Percentiles rank a stretch among this genome's conserved stretches.
Conservation (phyloP, 208 protist genomes). For the Acanthamoeba lenticulata region DNA sequence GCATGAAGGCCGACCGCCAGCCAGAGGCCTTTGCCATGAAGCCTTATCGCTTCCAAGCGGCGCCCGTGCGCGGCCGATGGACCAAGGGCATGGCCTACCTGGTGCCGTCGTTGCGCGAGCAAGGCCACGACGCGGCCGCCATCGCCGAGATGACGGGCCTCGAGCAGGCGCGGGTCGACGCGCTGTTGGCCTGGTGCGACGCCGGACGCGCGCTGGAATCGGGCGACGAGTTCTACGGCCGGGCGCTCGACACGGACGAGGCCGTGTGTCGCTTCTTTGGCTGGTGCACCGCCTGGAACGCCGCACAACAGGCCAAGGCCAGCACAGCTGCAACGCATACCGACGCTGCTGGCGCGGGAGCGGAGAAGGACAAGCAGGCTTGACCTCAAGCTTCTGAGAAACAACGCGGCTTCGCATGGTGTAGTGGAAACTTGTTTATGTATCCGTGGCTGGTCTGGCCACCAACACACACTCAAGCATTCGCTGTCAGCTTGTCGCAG, state of each 20-base stretch:
- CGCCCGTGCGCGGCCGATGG: neutral
- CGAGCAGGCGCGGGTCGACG: neutral
- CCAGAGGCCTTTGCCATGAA: neutral
- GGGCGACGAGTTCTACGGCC: neutral
- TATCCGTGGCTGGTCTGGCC: too few relatives aligned
- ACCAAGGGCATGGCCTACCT: slow-evolving; percentile 24
- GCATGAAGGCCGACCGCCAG: neutral
- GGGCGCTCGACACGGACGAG: neutral
- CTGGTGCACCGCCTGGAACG: neutral
- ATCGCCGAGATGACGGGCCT: slow-evolving; percentile 23
- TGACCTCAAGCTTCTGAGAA: too few relatives aligned
- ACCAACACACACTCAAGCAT: too few relatives aligned
- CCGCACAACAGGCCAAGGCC: too few relatives aligned
- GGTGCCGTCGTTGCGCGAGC: neutral
- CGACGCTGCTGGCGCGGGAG: too few relatives aligned
- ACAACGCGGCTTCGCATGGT: too few relatives aligned
- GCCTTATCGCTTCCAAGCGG: slow-evolving; percentile 1
- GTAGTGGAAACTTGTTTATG: too few relatives aligned
- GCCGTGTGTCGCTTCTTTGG: slow-evolving; percentile 9
- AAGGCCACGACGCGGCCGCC: neutral
- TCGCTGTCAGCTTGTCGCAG: too few relatives aligned
- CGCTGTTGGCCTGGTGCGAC: neutral
- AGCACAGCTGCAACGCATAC: too few relatives aligned
- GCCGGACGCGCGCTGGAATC: neutral
- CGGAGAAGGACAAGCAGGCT: too few relatives aligned